phyloP scores from a whole-genome alignment of 129 eudicot genomes.

The Arctium lappa region DNA sequence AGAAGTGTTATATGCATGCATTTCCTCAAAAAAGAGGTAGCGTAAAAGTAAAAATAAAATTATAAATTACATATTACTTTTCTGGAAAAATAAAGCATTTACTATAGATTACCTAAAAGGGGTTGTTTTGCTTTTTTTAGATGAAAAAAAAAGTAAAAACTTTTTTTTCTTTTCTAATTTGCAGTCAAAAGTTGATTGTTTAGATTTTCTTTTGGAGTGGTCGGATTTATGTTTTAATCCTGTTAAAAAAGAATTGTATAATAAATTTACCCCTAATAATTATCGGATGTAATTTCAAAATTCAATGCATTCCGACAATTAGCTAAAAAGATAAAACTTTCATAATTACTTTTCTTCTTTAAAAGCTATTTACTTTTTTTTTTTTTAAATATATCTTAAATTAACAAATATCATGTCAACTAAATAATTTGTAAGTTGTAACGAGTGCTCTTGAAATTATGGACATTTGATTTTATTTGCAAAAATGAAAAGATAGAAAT shows the following conservation, averaged over 20 bases:
- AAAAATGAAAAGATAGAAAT: no score
- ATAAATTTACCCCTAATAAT: not conserved
- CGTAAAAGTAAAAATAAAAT: not conserved
- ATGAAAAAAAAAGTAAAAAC: not conserved
- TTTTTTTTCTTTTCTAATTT: not conserved
- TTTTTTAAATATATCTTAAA: not conserved
- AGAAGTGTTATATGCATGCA: not conserved
- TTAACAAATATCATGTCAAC: not conserved
- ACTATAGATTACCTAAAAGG: conserved; percentile 15
- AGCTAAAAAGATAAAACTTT: not conserved
- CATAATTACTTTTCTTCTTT: not conserved
- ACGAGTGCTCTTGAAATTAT: not conserved
- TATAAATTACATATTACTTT: not conserved
- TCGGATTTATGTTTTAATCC: conserved; percentile 28
- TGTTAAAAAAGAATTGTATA: not conserved
- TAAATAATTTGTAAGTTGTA: not conserved
- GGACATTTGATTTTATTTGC: no score
- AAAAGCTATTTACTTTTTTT: not conserved
- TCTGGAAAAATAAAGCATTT: conserved; percentile 14
- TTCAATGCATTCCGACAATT: not conserved
- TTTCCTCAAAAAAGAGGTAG: not conserved
- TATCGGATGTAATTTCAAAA: not conserved
- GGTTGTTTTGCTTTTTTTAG: conserved; percentile 13
- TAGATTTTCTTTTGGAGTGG: conserved; percentile 13
- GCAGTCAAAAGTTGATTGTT: conserved; percentile 16